Conservation (phyloP, 2,329 filamentous ascomycete genomes). For the Ilyonectria destructans region DNA sequence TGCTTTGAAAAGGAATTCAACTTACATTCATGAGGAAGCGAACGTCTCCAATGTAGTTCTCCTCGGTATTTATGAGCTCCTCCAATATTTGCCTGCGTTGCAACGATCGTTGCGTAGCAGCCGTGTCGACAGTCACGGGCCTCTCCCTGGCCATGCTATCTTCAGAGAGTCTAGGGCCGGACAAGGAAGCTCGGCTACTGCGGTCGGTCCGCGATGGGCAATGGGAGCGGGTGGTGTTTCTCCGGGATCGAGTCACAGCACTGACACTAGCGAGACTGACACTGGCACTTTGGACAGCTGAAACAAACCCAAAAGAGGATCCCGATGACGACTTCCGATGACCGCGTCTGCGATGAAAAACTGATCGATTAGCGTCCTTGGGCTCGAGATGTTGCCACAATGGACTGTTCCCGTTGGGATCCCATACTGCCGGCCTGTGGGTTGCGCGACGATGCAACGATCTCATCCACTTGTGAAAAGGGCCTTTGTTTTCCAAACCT, state of each 20-base stretch:
- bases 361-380: conserved; percentile 16
- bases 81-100: conserved; percentile 86
- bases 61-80: conserved; percentile 89
- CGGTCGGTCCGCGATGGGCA: conserved; percentile 73
- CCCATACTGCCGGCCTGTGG: conserved; percentile 51
- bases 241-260: conserved; percentile 74
- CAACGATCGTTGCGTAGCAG: conserved; percentile 79
- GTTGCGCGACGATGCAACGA: conserved; percentile 74
- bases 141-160: conserved; percentile 75
- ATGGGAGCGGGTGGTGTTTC: conserved; percentile 66
- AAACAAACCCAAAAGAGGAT: conserved; percentile 85
- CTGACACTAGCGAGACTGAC: conserved; percentile 84
- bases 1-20: neutral
- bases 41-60: conserved; percentile 89
- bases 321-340: conserved; percentile 77
- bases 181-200: conserved; percentile 75
- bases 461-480: conserved; percentile 83
- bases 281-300: conserved; percentile 86
- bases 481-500: conserved; percentile 51
- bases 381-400: conserved; percentile 30
- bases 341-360: conserved; percentile 35
- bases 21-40: conserved; percentile 89
- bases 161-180: conserved; percentile 75
- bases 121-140: conserved; percentile 72
- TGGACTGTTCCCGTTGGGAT: conserved; percentile 3